phyloP scores from a whole-genome alignment of 2,329 filamentous ascomycete species.

The Neodidymelliopsis sp. region DNA sequence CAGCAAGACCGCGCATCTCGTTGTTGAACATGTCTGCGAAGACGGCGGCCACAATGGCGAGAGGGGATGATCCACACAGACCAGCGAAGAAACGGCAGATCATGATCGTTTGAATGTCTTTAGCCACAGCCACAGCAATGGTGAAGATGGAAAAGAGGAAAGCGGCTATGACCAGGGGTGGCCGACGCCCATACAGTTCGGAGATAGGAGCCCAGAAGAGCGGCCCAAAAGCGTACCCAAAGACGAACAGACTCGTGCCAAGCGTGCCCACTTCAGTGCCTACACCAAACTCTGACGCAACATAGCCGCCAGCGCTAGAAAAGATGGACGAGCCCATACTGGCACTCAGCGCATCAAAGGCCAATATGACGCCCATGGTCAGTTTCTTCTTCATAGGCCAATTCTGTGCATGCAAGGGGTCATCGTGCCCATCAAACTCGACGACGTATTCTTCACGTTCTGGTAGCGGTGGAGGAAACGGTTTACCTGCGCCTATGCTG shows the following conservation, averaged over 20 bases:
- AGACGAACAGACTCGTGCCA: constrained; percentile 45
- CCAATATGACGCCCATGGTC: constrained; percentile 70
- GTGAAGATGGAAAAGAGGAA: constrained; percentile 62
- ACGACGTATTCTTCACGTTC: constrained; percentile 81
- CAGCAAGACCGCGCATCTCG: constrained; percentile 48
- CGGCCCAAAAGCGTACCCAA: constrained; percentile 50
- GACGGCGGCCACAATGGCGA: constrained; percentile 61
- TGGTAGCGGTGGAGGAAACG: constrained; percentile 74
- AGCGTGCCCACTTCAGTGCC: constrained; percentile 41
- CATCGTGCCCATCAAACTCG: constrained; percentile 81
- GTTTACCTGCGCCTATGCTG: constrained; percentile 73
- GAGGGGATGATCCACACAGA: constrained; percentile 61
- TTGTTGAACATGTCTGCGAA: constrained; percentile 66
- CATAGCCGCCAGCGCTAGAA: constrained; percentile 43
- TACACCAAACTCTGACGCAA: constrained; percentile 42
- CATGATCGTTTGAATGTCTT: constrained; percentile 62
- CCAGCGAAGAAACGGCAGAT: constrained; percentile 63
- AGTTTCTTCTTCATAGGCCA: constrained; percentile 84
- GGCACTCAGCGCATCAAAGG: constrained; percentile 74
- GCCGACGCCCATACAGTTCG: constrained; percentile 59
- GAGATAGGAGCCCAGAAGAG: constrained; percentile 59
- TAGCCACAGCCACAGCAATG: constrained; percentile 58
- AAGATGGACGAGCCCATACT: constrained; percentile 67
- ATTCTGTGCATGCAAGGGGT: constrained; percentile 87
- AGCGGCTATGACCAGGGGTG: constrained; percentile 57